These are phyloP conservation scores for Nitzschia sp. DNA, from an alignment of 108 stramenopile species.

Conservation along the genomic window DNA sequence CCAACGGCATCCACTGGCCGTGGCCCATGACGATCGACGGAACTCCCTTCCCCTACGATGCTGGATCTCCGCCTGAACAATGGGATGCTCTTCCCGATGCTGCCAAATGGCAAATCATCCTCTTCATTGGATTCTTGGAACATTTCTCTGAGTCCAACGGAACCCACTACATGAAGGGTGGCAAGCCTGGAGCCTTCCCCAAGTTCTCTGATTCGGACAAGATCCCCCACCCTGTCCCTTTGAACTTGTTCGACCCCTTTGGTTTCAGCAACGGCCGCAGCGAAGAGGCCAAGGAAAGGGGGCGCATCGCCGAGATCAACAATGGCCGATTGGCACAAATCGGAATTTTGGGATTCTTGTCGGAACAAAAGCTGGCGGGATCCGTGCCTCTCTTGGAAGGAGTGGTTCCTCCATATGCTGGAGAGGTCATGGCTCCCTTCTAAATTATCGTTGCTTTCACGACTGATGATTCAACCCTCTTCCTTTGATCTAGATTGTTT, in stretches of 20 bases:
- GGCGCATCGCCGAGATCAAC: slow-evolving; percentile 70
- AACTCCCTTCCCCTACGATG: slow-evolving; percentile 39
- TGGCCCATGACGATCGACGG: slow-evolving; percentile 54
- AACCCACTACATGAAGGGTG: slow-evolving; percentile 78
- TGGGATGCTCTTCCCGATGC: slow-evolving; percentile 81
- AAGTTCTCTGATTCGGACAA: slow-evolving; percentile 49
- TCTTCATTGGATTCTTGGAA: slow-evolving; percentile 80
- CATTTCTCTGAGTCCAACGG: slow-evolving; percentile 71
- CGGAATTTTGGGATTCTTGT: slow-evolving; percentile 70
- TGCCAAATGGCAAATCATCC: slow-evolving; percentile 88
- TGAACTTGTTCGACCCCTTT: slow-evolving; percentile 73
- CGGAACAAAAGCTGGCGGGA: slow-evolving; percentile 70
- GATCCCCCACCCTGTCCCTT: slow-evolving; percentile 78
- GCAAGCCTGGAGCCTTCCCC: slow-evolving; percentile 71
- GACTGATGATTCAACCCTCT: no score
- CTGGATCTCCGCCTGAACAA: slow-evolving; percentile 60
- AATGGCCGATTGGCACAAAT: slow-evolving; percentile 80
- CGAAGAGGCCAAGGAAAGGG: slow-evolving; percentile 64
- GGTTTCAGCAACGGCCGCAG: slow-evolving; percentile 54
- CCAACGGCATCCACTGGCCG: slow-evolving; percentile 72
- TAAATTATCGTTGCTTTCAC: slow-evolving; percentile 4
- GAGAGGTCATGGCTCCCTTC: slow-evolving; percentile 68
- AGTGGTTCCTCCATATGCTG: slow-evolving; percentile 61
- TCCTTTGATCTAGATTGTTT: no score
- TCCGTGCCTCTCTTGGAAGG: slow-evolving; percentile 75